Percentiles rank a stretch among this genome's conserved stretches.
Evolutionary conservation across 352 stramenopile genomes (phyloP).

Genomic region (Phytophthora quininea): DNA sequence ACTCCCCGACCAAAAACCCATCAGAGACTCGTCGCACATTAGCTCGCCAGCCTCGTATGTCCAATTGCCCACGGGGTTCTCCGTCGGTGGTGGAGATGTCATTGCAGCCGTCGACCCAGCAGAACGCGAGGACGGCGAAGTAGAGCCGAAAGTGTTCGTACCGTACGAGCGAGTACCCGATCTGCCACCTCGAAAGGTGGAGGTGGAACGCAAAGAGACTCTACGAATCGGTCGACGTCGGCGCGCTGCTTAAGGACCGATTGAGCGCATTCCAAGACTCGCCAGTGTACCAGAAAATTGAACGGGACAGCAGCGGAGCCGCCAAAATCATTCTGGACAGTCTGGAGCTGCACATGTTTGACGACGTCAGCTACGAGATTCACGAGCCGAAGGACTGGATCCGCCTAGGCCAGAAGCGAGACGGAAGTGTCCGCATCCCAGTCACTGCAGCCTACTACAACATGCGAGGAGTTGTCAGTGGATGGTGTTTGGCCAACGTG

Average conservation of each 20-base stretch:
- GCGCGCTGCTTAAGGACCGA: constrained; percentile 50
- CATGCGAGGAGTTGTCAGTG: constrained; percentile 55
- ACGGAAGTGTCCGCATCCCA: constrained; percentile 70
- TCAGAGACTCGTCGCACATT: constrained; percentile 51
- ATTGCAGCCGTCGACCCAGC: constrained; percentile 46
- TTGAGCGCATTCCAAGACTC: constrained; percentile 48
- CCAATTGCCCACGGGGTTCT: constrained; percentile 46
- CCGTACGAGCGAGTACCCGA: constrained; percentile 62
- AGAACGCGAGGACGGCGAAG: constrained; percentile 55
- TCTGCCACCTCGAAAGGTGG: constrained; percentile 65
- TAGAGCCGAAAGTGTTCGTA: constrained; percentile 79
- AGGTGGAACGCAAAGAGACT: constrained; percentile 71
- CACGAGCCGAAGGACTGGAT: constrained; percentile 74
- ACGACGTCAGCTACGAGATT: constrained; percentile 84
- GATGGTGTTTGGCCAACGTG: constrained; percentile 72
- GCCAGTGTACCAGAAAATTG: constrained; percentile 41
- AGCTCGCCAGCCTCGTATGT: constrained; percentile 45
- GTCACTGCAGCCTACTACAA: constrained; percentile 71
- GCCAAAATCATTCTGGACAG: constrained; percentile 62
- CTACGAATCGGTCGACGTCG: constrained; percentile 57
- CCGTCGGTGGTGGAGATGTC: constrained; percentile 51
- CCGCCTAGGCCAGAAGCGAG: constrained; percentile 43
- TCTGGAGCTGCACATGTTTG: constrained; percentile 73
- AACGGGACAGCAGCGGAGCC: constrained; percentile 51
- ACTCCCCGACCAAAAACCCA: constrained; percentile 38